Base-by-base conservation (phyloP, 306 rosid genomes). In the Hippophae tibetana region DNA sequence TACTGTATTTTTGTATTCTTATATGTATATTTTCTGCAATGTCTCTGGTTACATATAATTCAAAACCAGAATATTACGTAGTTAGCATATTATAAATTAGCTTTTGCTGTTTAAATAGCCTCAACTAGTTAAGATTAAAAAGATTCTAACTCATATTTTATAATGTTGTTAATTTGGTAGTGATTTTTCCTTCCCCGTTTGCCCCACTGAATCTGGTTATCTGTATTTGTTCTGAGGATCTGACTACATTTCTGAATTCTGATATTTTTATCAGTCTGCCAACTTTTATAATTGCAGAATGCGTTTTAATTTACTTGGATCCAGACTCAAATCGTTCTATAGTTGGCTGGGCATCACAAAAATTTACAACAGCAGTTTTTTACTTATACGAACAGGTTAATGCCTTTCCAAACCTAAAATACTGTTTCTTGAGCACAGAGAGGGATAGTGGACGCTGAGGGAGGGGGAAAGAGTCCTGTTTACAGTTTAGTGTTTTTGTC, bases 281-380 rank as follows among this genome's bases (percentile, higher is more conserved):
- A n/a, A 88, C 99, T 72, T 88, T 92, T 75, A 82, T 92, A 86
- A 86, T 92, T 78, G 95, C 99, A 88, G 99, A 92, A 73, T 88
- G 96, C 77, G 99, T 92, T 80, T 82, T 92, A 81, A 88, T 92
- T 75, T 92, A 92, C 81, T 54, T 92, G 82, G 94, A 85, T 75
- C 96, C 95, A 66, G 94, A 92, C 77, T 92, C 96, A 60, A 85
- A 81, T 69, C 79, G 69, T 18, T 52, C 70, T 26, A 64, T 92
- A 43, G 95, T 85, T 78, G 83, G 85, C 65, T 92, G 96, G 99
- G 95, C 96, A 62, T 72, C 93, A 53, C 82, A 71, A 65, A 68
- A 77, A 52, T 92, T 92, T 78, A 65, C 86, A 25, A 92, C 99
- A 0, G 90, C 86, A 48, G 52, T 82, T 46, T 92, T 92, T 77